These are phyloP conservation scores for Aspergillus egyptiacus DNA, from an alignment of 495 filamentous ascomycete genomes.

Conservation along the genomic window DNA sequence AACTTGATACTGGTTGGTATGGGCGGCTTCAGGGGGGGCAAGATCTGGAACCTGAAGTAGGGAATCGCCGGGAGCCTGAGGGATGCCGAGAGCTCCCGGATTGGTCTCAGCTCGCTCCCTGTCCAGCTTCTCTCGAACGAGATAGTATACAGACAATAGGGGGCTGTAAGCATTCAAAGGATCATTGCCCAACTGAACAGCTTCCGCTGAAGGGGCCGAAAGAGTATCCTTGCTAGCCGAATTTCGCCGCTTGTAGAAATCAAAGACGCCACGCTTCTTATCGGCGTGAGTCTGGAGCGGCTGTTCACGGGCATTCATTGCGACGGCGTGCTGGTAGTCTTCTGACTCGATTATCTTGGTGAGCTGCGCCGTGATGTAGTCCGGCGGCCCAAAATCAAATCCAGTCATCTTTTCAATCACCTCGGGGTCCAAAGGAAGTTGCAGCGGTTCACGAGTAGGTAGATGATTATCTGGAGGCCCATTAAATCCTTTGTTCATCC, in stretches of 20 bases:
- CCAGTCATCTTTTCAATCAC: constrained; percentile 92
- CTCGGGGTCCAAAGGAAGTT: constrained; percentile 74
- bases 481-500: constrained; percentile 92
- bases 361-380: constrained; percentile 73
- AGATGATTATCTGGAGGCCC: constrained; percentile 85
- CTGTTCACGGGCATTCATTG: constrained; percentile 59
- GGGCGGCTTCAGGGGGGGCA: constrained; percentile 74
- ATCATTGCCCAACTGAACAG: constrained; percentile 73
- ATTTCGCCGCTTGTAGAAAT: constrained; percentile 94
- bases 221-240: constrained; percentile 88
- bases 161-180: constrained; percentile 92
- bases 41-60: constrained; percentile 67
- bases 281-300: constrained; percentile 63
- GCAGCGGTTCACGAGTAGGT: constrained; percentile 74
- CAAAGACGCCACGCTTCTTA: constrained; percentile 85
- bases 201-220: constrained; percentile 78
- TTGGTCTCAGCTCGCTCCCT: constrained; percentile 65
- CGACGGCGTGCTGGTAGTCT: constrained; percentile 80
- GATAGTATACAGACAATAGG: constrained; percentile 88
- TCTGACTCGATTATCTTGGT: constrained; percentile 81
- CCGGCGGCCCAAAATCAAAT: constrained; percentile 90
- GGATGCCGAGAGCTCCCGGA: constrained; percentile 53
- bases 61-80: constrained; percentile 51
- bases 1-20: constrained; percentile 88
- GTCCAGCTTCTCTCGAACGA: constrained; percentile 90